phyloP scores from a whole-genome alignment of 345 rosid species.

The Eucalyptus pauciflora region DNA sequence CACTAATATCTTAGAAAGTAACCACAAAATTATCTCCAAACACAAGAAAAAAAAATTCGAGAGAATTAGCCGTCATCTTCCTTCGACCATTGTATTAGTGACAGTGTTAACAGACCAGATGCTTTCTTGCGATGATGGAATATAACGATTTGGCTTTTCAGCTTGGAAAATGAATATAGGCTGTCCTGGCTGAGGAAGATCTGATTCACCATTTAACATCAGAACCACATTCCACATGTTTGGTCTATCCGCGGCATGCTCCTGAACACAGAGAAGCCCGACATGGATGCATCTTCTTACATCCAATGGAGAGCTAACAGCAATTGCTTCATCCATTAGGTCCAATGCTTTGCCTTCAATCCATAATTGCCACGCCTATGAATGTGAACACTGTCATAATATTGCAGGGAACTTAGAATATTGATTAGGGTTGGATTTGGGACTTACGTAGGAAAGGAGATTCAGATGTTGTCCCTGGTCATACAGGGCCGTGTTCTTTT shows the following conservation, averaged over 20 bases:
- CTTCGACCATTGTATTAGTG: neutral
- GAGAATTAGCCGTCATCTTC: neutral
- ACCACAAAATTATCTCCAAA: neutral
- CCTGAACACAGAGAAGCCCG: constrained; percentile 17
- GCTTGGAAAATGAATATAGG: neutral
- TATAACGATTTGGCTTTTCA: neutral
- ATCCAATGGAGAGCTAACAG: neutral
- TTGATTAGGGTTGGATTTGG: neutral
- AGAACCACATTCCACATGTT: constrained; percentile 1
- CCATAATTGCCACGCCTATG: neutral
- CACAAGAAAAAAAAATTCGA: neutral
- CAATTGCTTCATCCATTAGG: neutral
- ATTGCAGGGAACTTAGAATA: neutral
- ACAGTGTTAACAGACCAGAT: neutral
- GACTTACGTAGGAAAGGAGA: constrained; percentile 5
- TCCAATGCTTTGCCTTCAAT: neutral
- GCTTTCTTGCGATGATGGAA: neutral
- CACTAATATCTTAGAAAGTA: neutral
- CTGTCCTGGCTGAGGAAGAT: neutral
- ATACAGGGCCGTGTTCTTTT: neutral
- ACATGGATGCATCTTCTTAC: neutral
- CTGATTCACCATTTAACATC: neutral
- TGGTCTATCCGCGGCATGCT: constrained; percentile 8
- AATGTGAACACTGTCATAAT: neutral
- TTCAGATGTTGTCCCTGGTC: neutral